Base-by-base conservation (phyloP, 2,329 filamentous ascomycete species). In the Phaeophleospora eucalypticola region DNA sequence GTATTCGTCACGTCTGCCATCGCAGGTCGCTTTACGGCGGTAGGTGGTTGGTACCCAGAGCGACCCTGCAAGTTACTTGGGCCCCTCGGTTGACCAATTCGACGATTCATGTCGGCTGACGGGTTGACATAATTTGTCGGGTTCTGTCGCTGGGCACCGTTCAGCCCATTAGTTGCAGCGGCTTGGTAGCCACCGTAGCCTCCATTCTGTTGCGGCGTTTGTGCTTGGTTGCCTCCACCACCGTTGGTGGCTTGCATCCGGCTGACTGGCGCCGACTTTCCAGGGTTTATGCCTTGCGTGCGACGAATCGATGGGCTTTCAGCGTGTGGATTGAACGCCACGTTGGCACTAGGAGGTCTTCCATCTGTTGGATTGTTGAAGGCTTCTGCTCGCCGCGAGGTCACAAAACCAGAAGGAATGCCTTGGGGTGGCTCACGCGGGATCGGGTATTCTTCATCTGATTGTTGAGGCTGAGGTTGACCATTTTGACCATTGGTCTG, bases 271-370 rank as follows among this genome's bases (percentile, higher is more conserved):
- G 84, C 83, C 3, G 86, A 90, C 42, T 81, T 84, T 17, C 72
- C 82, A 62, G 94, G 88, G 60, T 96, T 89, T 33, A 96, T 79
- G 2, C 90, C 90, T 0, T 86, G 86, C 0, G 91, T 96, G 64
- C 91, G 90, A 51, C 88, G 81, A 62, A 95, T 89, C 0, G 89
- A 93, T 0, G 90, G 89, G 51, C 69, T 73, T 41, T 76, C 73
- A 10, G 63, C 69, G 43, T 75, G 68, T 3, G 73, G 73, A 37
- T 77, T 73, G 63, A 76, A 77, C 1, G 68, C 68, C 15, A 64
- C 49, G 12, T 61, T 50, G 1, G 51, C 41, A 12, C 45, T 46
- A 0, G 67, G 64, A 12, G 68, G 58, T 45, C 67, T 52, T 2
- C 61, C 43, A n/a, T 65, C 58, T 4, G 58, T 41, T 16, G 59